Evolutionary conservation across 805 yeast species (phyloP).

Genomic region (Monosporozyma servazzii): DNA sequence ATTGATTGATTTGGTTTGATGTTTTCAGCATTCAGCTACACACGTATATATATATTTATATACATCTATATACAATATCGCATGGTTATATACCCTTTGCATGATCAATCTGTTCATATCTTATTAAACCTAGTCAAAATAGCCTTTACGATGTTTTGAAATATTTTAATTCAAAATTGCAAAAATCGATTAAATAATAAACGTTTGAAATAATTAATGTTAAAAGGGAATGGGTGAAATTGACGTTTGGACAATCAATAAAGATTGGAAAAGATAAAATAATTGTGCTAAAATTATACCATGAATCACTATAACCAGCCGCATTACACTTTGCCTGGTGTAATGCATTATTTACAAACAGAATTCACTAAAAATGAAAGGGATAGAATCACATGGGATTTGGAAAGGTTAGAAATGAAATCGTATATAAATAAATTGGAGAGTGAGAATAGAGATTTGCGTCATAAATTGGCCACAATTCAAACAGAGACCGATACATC

Average conservation of each 20-base stretch:
- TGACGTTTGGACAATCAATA: background rate
- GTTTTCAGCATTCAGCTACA: background rate
- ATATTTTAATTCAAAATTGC: too few relatives aligned
- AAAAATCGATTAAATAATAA: too few relatives aligned
- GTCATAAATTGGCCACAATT: constrained; percentile 12
- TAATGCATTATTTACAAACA: constrained; percentile 52
- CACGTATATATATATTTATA: background rate
- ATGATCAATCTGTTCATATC: background rate
- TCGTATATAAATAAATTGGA: constrained; percentile 42
- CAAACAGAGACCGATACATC: background rate
- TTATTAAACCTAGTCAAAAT: too few relatives aligned
- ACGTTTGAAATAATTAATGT: background rate
- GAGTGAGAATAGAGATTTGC: constrained; percentile 40
- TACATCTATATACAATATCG: background rate
- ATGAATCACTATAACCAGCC: background rate
- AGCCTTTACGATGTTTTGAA: too few relatives aligned
- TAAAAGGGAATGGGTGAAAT: background rate
- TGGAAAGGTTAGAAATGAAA: constrained; percentile 54
- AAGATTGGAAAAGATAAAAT: background rate
- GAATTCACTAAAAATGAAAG: constrained; percentile 56
- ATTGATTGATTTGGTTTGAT: background rate
- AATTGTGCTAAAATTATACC: background rate
- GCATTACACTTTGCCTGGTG: constrained; percentile 35
- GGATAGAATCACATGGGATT: constrained; percentile 50
- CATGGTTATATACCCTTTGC: background rate